These are phyloP conservation scores for Fusarium acutatum DNA, from an alignment of 2,329 filamentous ascomycete species.

Conservation along the genomic window DNA sequence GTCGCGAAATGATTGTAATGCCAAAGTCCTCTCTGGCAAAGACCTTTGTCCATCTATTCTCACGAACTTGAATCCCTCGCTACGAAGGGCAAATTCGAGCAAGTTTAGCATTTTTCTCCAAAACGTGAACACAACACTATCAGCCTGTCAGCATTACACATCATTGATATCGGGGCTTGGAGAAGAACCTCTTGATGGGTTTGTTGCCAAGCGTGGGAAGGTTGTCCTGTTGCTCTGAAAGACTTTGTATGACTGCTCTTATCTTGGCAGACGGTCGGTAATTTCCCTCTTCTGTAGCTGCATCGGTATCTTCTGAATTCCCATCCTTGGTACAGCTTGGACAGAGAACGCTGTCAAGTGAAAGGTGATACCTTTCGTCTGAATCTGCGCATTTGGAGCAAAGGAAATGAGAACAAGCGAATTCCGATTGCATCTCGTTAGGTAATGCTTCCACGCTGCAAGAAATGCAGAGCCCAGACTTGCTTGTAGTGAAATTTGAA, in stretches of 20 bases:
- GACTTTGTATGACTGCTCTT: neutral
- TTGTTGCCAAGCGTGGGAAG: fast-evolving
- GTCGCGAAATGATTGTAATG: neutral
- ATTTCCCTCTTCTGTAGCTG: fast-evolving
- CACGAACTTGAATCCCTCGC: neutral
- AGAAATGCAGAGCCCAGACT: neutral
- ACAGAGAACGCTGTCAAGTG: neutral
- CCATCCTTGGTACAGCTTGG: neutral
- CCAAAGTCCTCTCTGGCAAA: neutral
- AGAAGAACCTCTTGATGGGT: neutral
- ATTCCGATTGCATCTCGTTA: neutral
- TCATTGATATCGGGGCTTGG: fast-evolving
- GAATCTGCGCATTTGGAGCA: neutral
- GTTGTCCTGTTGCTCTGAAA: neutral
- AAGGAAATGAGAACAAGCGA: neutral
- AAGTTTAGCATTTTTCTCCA: neutral
- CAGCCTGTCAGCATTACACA: fast-evolving
- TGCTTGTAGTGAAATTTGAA: fast-evolving
- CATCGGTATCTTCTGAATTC: fast-evolving
- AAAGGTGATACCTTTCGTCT: fast-evolving
- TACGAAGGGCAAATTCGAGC: neutral
- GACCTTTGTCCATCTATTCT: neutral
- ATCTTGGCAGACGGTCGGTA: neutral
- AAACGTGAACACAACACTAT: neutral
- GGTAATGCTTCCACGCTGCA: neutral